Evolutionary conservation across 2,329 filamentous ascomycete species (phyloP), one percentile per base, ranked within the genome.

Genomic region (Nothopassalora personata): DNA sequence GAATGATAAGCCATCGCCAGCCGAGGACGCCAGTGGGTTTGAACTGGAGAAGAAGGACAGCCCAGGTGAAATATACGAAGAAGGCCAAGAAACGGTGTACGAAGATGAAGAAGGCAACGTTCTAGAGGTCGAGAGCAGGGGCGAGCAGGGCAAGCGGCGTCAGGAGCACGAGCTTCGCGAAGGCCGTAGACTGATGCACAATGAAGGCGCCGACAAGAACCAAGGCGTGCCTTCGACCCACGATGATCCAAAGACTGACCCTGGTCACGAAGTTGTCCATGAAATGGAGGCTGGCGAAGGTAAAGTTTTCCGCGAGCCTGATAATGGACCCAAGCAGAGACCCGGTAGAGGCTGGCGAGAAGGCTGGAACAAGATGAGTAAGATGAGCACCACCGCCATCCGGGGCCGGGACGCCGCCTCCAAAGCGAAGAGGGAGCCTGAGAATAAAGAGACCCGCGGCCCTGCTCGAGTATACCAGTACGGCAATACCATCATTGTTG

Each of bases 91-190:
- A 23, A 82, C 94, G 43, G 77, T 97, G 6, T 85, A 95, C 57
- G 93, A 97, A 73, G 89, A 96, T 67, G 80, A 86, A 62, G 88
- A 96, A 58, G 93, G 93, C 7, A 92, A 97, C 56, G 92, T 97
- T 2, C 72, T 97, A 5, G 84, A 84, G 18, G 83, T 90, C 0
- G 80, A 86, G 64, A 80, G 76, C 19, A 64, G 69, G 31, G 58
- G 64, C 13, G 69, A 68, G 8, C 72, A 75, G 33, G 67, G 67
- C 49, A 80, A 83, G 4, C 81, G 90, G 64, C 75, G 86, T 49
- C 76, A 83, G 52, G 83, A 84, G 67, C 81, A 84, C 47, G 88
- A 86, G 67, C 78, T 78, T 46, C 70, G 75, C 10, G 79, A 82
- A 64, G 79, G 77, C n/a, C 71, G 71, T 53, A 76, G 76, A 39